Evolutionary conservation across 73 alveolate species (phyloP).

Genomic region (Breviolum minutum): DNA sequence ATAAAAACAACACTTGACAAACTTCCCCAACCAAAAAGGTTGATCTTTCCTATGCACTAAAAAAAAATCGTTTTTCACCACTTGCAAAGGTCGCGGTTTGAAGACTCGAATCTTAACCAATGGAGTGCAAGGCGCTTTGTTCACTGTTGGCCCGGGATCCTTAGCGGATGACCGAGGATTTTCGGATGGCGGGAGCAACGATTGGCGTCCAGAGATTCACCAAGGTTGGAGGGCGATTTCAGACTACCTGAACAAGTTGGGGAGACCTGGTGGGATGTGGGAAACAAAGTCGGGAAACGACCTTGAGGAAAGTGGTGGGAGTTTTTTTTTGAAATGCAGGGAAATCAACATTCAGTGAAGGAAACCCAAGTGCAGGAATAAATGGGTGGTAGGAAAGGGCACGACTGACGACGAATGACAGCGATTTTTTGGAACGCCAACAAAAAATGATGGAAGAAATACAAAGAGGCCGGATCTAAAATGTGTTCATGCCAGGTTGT

Average conservation of each 20-base stretch:
- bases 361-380: not conserved
- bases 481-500: too few relatives aligned
- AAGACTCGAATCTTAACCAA: conserved; percentile 93
- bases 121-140: conserved; percentile 92
- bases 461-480: too few relatives aligned
- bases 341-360: too few relatives aligned
- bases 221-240: conserved; percentile 90
- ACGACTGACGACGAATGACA: too few relatives aligned
- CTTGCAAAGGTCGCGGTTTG: conserved; percentile 59
- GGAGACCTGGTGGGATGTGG: not conserved
- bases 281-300: too few relatives aligned
- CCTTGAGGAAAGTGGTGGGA: not conserved
- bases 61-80: not conserved
- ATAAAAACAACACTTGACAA: not conserved
- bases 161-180: not conserved
- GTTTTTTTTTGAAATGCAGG: not conserved
- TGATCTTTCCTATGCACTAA: not conserved
- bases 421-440: too few relatives aligned
- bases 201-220: not conserved
- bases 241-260: conserved; percentile 64
- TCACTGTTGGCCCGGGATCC: conserved; percentile 51
- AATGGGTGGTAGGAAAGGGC: too few relatives aligned
- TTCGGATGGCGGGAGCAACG: not conserved
- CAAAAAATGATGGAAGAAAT: too few relatives aligned
- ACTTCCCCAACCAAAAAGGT: not conserved